Conservation (phyloP, 495 filamentous ascomycete genomes). For the Penicillium angulare region DNA sequence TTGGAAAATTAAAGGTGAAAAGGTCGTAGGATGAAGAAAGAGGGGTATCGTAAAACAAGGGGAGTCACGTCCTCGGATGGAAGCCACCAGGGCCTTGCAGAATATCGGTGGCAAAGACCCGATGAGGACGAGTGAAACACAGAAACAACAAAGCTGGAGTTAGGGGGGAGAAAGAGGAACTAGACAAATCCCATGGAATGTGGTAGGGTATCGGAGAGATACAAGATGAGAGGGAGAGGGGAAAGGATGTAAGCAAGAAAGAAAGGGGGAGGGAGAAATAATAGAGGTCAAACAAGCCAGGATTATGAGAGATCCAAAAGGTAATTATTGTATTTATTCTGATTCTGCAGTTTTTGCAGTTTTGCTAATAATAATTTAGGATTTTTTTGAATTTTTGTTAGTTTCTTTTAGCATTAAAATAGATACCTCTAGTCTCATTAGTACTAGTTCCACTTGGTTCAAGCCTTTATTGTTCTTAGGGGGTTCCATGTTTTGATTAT, state of each 20-base stretch:
- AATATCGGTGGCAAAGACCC: neutral
- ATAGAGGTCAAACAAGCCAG: conserved; percentile 15
- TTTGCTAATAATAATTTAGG: no score
- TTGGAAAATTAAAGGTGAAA: conserved; percentile 6
- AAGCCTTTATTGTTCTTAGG: no score
- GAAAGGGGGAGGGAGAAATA: neutral
- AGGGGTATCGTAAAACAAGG: conserved; percentile 23
- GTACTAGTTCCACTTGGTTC: conserved; percentile 1
- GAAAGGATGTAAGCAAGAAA: conserved; percentile 10
- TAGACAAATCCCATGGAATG: conserved; percentile 3
- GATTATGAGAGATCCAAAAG: no score
- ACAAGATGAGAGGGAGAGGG: conserved; percentile 3
- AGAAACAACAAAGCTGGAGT: neutral
- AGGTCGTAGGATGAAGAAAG: neutral
- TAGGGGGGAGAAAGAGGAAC: neutral
- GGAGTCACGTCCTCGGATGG: conserved; percentile 8
- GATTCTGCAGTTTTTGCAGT: no score
- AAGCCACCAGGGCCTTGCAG: conserved; percentile 21
- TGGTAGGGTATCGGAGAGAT: conserved; percentile 9
- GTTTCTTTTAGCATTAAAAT: conserved; percentile 22
- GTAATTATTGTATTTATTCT: no score
- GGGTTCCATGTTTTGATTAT: no score
- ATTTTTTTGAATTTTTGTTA: no score
- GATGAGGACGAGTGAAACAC: conserved; percentile 9
- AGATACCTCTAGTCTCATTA: conserved; percentile 21